Evolutionary conservation across 2,329 filamentous ascomycete genomes (phyloP), one percentile per base, ranked within the genome.

Genomic region (Exophiala phaeomuriformis): DNA sequence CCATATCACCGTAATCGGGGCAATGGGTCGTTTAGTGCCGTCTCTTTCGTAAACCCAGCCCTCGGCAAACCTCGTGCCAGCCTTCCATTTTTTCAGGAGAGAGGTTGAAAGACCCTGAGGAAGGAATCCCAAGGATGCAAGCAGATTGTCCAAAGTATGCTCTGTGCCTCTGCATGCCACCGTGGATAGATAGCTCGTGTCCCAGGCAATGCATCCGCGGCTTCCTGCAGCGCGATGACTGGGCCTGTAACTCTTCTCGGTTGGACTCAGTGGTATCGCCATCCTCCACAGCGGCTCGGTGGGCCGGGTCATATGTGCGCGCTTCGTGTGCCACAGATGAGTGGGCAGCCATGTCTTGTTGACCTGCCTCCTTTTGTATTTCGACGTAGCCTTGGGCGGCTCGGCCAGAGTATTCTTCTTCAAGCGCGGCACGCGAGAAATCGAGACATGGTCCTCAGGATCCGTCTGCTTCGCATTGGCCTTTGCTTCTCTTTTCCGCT

Each of bases 311-410:
- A 98, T 94, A 56, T 81, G 86, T 27, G 93, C 89, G 55, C 93
- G 78, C 69, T 98, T 98, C 2, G 91, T 84, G 70, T 95, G 90
- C 80, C 87, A 98, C 60, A 94, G 72, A 68, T 98, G 93, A 4
- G 93, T 97, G 0, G 93, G 93, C 10, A 98, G 75, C 89, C 91
- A 96, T 2, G 87, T 90, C 74, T 97, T 97, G 68, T 87, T 78
- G 43, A 85, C 74, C 67, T 97, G 91, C 32, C 93, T 83, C 70
- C 89, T 93, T 61, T 85, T 83, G 67, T 89, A 97, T 64, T 85
- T 90, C 27, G 79, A 80, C 42, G 77, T 78, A 1, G 82, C 83
- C 68, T 67, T 75, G 3, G 74, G 73, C 3, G 82, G 78, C n/a
- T 80, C 75, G 51, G 88, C 86, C 47, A 90, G 77, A 49, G 73